These are phyloP conservation scores for Alopecurus myosuroides DNA, from an alignment of 176 grass and related monocot species.

Conservation along the genomic window DNA sequence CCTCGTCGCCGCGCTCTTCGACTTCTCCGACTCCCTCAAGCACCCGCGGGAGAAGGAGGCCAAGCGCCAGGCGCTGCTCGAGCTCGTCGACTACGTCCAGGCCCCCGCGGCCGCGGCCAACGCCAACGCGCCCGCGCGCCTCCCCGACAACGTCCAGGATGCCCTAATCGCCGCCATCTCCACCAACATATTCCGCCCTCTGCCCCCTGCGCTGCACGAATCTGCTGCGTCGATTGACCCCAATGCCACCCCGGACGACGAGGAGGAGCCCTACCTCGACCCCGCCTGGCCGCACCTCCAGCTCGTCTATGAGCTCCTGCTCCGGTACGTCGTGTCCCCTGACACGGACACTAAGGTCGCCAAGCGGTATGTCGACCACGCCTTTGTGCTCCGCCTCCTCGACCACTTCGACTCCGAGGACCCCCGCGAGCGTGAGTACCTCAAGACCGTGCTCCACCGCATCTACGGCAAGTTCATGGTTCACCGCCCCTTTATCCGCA, in stretches of 20 bases:
- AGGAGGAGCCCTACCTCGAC: constrained; percentile 88
- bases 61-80: constrained; percentile 76
- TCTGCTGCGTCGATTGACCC: constrained; percentile 52
- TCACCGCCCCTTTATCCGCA: constrained; percentile 79
- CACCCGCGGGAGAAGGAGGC: constrained; percentile 78
- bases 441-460: constrained; percentile 85
- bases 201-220: constrained; percentile 64
- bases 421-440: constrained; percentile 79
- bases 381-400: constrained; percentile 67
- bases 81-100: constrained; percentile 84
- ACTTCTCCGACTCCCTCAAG: constrained; percentile 75
- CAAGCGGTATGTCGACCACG: constrained; percentile 83
- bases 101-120: constrained; percentile 29
- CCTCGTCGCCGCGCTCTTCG: constrained; percentile 63
- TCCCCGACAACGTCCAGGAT: constrained; percentile 72
- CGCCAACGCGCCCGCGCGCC: constrained; percentile 38
- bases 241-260: constrained; percentile 52
- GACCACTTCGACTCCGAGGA: constrained; percentile 86
- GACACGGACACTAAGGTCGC: constrained; percentile 88
- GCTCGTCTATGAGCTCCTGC: constrained; percentile 80
- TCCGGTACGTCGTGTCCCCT: constrained; percentile 70
- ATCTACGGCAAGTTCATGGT: constrained; percentile 97
- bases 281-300: constrained; percentile 79
- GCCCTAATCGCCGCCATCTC: constrained; percentile 61
- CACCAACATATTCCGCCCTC: constrained; percentile 66